Conservation (phyloP, 257 asterid species). For the Lycium barbarum region DNA sequence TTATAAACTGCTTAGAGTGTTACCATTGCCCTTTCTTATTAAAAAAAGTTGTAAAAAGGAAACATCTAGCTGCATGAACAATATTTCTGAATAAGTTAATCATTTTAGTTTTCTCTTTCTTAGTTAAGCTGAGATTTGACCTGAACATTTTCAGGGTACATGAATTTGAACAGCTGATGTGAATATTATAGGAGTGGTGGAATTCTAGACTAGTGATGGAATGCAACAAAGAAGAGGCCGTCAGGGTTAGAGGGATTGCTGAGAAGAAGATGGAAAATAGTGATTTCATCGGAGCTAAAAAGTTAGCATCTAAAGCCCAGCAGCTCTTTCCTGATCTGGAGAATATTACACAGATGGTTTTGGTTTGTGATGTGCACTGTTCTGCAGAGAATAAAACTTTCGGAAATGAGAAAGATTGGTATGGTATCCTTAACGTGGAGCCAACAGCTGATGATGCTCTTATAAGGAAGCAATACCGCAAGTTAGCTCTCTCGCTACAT, state of each 20-base stretch:
- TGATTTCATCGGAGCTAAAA: slow-evolving; percentile 57
- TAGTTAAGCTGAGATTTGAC: background rate
- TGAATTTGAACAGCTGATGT: background rate
- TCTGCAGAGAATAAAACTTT: slow-evolving; percentile 41
- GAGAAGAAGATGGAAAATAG: slow-evolving; percentile 52
- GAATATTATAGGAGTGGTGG: background rate
- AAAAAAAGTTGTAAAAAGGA: background rate
- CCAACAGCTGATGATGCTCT: slow-evolving; percentile 56
- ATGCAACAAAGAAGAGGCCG: slow-evolving; percentile 52
- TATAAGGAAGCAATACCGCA: slow-evolving; percentile 52
- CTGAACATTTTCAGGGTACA: slow-evolving; percentile 9
- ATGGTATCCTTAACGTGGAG: slow-evolving; percentile 53
- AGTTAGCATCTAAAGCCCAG: slow-evolving; percentile 50
- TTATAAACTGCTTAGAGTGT: slow-evolving; percentile 22
- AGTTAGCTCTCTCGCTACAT: slow-evolving; percentile 60
- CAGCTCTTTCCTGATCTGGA: slow-evolving; percentile 49
- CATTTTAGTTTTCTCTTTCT: background rate
- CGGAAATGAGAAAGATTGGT: slow-evolving; percentile 61
- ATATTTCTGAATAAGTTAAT: background rate
- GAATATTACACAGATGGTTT: slow-evolving; percentile 48
- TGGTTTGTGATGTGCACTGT: slow-evolving; percentile 68
- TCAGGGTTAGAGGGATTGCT: slow-evolving; percentile 55
- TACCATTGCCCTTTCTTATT: background rate
- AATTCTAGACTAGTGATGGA: slow-evolving; percentile 46
- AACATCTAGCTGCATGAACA: background rate